Evolutionary conservation across 202 grass and related monocot genomes (phyloP), one percentile per base, ranked within the genome.

Genomic region (Musa balbisiana): DNA sequence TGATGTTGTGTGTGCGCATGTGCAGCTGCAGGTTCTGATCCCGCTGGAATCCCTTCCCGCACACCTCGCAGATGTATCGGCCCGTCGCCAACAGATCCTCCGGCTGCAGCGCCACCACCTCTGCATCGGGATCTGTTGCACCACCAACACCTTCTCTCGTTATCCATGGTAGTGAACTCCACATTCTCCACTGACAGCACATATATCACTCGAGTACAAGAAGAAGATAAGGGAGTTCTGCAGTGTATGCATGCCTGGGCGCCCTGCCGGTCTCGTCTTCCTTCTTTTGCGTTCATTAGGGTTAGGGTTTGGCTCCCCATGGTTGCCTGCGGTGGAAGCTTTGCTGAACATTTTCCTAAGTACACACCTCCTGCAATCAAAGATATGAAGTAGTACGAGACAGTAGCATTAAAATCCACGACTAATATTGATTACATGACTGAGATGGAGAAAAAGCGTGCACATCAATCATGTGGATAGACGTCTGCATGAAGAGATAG

Each of bases 11-110:
- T 56, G 26, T 49, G 33, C 78, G 78, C n/a, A 63, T 33, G 53
- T 80, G 78, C n/a, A 80, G 33, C 20, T 23, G 55, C 54, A 80
- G 58, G 49, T 80, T 80, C 27, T 80, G 78, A 10, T 73, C 56
- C 12, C 55, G 55, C 23, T 64, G 69, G 69, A 80, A 73, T 14
- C 54, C 55, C 49, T 63, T 80, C 1, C 9, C 25, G 69, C 78
- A 80, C n/a, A 53, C 50, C 19, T 64, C 9, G 69, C 78, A 80
- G 69, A 73, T 2, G 56, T 52, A 80, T 2, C 49, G 33, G 21
- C 16, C 21, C 12, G 9, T 64, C 20, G 68, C 78, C 43, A 80
- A 14, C 15, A 80, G 55, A 13, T 51, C 69, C 56, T n/a, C 49
- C 21, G 78, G 69, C 55, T 70, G 29, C 56, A 80, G 16, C 2